Base-by-base conservation (phyloP, 108 stramenopile species). In the Pseudonitzschia pungens region DNA sequence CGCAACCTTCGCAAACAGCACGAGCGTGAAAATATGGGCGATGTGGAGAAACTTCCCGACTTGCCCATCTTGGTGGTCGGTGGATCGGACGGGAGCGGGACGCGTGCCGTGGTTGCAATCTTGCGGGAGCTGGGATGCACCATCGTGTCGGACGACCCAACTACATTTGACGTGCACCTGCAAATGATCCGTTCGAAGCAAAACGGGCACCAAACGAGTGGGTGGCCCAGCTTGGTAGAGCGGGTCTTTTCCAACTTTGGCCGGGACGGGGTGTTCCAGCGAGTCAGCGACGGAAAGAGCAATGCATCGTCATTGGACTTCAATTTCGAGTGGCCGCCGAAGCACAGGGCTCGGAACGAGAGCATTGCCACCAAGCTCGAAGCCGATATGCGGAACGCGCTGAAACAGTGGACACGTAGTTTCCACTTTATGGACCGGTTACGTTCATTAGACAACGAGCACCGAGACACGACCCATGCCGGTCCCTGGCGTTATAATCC, bases 61-160 rank as follows among this genome's bases (percentile, higher is more conserved):
- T 6, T 5, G 36, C 36, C 79, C 1, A 54, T 80, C 2, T 63
- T 90, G 28, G 54, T 93, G 1, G 75, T 93, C 11, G 89, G 92
- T 7, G 92, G 92, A 40, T 84, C 84, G 10, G 92, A 93, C 75
- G 92, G 92, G 0, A 80, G 77, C 67, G 92, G 92, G 21, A 94
- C 92, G 16, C 82, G 92, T 26, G 80, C 87, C 29, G 70, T 94
- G 54, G 89, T 91, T 16, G 72, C 74, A 41, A 21, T 86, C 20
- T 66, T 94, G 60, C 36, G 73, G 8, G 59, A 74, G 11, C 68
- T 94, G 40, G 85, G 87, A 31, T 86, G 88, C 5, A 69, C 78
- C 10, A 87, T 94, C 76, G 32, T 91, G 11, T 74, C 81, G 10
- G 92, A 94, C 54, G 88, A 91, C 75, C 56, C 36, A 16, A 80